phyloP scores from a whole-genome alignment of 73 alveolate species.

The Symbiodinium natans region DNA sequence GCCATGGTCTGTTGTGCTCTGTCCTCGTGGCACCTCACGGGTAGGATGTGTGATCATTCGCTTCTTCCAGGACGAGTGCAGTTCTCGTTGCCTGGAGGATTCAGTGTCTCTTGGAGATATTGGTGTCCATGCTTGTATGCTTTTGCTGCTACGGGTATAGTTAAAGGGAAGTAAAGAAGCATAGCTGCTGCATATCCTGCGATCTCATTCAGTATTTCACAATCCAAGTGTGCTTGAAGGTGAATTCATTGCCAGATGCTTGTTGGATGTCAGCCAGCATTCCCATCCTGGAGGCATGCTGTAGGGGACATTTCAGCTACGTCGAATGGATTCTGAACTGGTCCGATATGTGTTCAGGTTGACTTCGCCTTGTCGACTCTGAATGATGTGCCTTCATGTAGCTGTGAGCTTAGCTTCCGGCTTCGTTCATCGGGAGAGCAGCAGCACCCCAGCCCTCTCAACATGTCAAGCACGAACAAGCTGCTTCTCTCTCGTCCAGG shows the following conservation, averaged over 20 bases:
- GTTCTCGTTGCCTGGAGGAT: slow-evolving; percentile 74
- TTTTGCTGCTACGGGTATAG: background rate
- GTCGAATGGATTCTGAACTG: no score
- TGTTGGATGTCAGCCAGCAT: slow-evolving; percentile 49
- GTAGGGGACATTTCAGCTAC: no score
- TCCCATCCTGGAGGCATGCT: slow-evolving; percentile 41
- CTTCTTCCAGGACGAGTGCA: slow-evolving; percentile 37
- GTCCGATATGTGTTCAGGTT: background rate
- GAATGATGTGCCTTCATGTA: background rate
- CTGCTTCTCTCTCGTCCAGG: no score
- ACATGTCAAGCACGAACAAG: no score
- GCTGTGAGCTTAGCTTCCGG: background rate
- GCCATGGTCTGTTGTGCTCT: background rate
- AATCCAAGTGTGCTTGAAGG: background rate
- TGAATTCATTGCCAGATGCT: slow-evolving; percentile 46
- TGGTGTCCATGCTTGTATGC: background rate
- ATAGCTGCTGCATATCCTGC: background rate
- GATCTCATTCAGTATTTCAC: background rate
- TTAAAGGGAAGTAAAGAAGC: background rate
- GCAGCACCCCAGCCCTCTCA: no score
- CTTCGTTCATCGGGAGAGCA: no score
- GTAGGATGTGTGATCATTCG: no score
- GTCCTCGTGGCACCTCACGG: no score
- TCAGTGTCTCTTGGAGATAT: slow-evolving; percentile 28
- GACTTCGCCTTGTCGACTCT: slow-evolving; percentile 20